Evolutionary conservation across 2,329 filamentous ascomycete species (phyloP), one percentile per base, ranked within the genome.

Genomic region (Magnaporthiopsis poae): DNA sequence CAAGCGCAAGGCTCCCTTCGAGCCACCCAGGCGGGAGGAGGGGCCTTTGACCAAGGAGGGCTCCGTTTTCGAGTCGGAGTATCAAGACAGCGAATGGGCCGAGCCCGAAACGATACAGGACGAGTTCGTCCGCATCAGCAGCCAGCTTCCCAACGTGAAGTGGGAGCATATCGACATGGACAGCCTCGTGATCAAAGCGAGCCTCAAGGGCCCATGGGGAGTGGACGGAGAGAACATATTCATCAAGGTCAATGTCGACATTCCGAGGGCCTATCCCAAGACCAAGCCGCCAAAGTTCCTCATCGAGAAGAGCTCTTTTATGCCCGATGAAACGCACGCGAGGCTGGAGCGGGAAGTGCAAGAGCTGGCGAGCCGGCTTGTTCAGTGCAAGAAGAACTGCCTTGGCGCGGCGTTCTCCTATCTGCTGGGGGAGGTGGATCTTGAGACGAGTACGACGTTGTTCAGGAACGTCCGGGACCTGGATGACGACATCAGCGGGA

Each of bases 131-230:
- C 85, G 85, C 31, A 82, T 89, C 69, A 86, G 82, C 72, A 81
- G 79, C 15, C 84, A 87, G 71, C 80, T 88, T 60, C 85, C 86
- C 15, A 88, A 88, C 69, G 85, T 89, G 56, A 83, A 81, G 65
- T 88, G 85, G 81, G 85, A 88, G 36, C 81, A 85, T 67, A 84
- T 88, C 60, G 82, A 88, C 71, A 86, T 87, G 83, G 86, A 88
- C 69, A 81, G 80, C 59, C 77, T 87, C 65, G 82, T 79, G 0
- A 74, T 88, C 21, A 81, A 81, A 60, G 86, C 84, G n/a, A 88
- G 86, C 0, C 78, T 88, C 65, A 87, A 84, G 69, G 87, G 86
- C 0, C 87, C 87, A 0, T 89, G 87, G 87, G 87, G 86, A 21
- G 75, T 76, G 15, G 79, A 84, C 61, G 79, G 80, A 2, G 82